A percentile compares a stretch with the other conserved stretches of the same genome.
phyloP scores from a whole-genome alignment of 2,329 filamentous ascomycete genomes.

The Ilyonectria robusta region DNA sequence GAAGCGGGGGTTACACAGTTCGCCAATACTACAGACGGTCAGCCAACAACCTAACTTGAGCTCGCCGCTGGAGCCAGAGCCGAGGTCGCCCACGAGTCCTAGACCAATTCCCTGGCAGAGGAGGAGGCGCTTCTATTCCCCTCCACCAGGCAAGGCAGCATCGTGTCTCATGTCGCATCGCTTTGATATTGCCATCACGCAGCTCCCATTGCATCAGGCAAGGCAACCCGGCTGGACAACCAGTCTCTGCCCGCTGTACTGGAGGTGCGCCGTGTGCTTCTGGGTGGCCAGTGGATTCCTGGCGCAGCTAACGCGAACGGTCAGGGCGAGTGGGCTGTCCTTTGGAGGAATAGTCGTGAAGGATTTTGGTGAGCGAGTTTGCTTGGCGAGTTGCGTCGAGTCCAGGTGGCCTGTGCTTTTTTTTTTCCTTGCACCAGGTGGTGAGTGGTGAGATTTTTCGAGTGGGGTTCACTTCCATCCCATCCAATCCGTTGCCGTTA shows the following conservation, averaged over 20 bases:
- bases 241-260: constrained; percentile 10
- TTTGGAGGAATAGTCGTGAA: constrained; percentile 25
- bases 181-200: neutral
- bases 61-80: neutral
- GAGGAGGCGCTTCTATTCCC: neutral
- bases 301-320: constrained; percentile 21
- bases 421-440: constrained; percentile 7
- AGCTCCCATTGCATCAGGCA: neutral
- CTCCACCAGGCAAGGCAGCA: neutral
- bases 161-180: neutral
- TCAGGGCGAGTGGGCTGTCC: constrained; percentile 29
- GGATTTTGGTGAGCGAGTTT: constrained; percentile 19
- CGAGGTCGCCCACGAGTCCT: too few relatives aligned
- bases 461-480: constrained; percentile 20
- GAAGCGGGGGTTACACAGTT: constrained; percentile 15
- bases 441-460: constrained; percentile 27
- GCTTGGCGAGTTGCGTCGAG: constrained; percentile 6
- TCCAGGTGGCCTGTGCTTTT: constrained; percentile 25
- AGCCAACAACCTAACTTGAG: neutral
- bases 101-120: neutral
- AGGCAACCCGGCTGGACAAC: neutral
- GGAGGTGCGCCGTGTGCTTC: neutral
- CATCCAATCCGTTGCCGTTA: constrained; percentile 19
- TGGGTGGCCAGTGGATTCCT: constrained; percentile 2
- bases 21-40: neutral